Evolutionary conservation across 805 yeast genomes (phyloP).

Genomic region (Ogataea ganodermae): DNA sequence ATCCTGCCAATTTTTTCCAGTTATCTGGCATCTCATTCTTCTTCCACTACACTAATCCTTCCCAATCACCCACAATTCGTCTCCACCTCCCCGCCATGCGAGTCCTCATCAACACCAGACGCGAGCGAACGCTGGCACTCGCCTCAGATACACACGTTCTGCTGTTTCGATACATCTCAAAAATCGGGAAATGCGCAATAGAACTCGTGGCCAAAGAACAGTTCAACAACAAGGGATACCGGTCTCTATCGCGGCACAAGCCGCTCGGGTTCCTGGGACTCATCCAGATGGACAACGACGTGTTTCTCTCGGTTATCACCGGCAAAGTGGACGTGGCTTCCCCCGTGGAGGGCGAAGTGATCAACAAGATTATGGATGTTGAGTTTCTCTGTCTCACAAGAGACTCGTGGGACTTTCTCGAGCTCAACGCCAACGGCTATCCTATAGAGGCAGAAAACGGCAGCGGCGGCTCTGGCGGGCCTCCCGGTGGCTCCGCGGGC

Average conservation of each 20-base stretch:
- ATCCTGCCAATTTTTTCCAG: not conserved
- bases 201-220: slow-evolving; percentile 46
- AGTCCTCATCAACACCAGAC: slow-evolving; percentile 35
- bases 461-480: slow-evolving; percentile 20
- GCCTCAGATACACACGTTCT: slow-evolving; percentile 47
- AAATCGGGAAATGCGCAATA: slow-evolving; percentile 45
- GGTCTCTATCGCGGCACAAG: slow-evolving; percentile 45
- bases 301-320: slow-evolving; percentile 78
- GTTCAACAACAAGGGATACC: slow-evolving; percentile 41
- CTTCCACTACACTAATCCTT: not conserved
- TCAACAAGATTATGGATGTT: slow-evolving; percentile 78
- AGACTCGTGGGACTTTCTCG: slow-evolving; percentile 78
- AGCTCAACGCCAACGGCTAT: slow-evolving; percentile 66
- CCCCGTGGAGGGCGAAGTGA: slow-evolving; percentile 78
- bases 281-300: slow-evolving; percentile 64
- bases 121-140: slow-evolving; percentile 44
- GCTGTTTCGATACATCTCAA: slow-evolving; percentile 44
- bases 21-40: not conserved
- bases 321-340: slow-evolving; percentile 76
- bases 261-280: slow-evolving; percentile 78
- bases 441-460: slow-evolving; percentile 48
- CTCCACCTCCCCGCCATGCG: slow-evolving; percentile 33
- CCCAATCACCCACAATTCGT: not conserved
- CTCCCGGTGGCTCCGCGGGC: slow-evolving; percentile 19
- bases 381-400: slow-evolving; percentile 79